phyloP scores from a whole-genome alignment of 2,329 filamentous ascomycete species.

The Verticillium alfalfae region DNA sequence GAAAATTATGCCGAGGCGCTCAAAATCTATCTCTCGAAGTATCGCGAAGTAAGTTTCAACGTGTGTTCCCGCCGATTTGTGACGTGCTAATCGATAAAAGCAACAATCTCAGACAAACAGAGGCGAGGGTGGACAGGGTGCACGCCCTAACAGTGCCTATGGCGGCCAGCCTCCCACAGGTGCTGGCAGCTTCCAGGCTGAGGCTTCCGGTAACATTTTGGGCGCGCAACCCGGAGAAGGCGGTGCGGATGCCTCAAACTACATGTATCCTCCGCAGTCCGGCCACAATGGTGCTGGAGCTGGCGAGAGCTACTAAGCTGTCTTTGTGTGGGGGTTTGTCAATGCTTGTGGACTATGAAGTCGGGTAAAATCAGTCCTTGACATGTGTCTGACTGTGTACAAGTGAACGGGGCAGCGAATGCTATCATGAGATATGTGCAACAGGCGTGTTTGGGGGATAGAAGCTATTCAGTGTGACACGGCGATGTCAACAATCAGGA shows the following conservation, averaged over 20 bases:
- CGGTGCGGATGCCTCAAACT: slow-evolving; percentile 31
- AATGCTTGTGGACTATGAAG: background rate
- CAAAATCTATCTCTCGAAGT: slow-evolving; percentile 97
- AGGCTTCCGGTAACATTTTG: slow-evolving; percentile 29
- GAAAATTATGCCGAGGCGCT: slow-evolving; percentile 98
- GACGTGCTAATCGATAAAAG: slow-evolving; percentile 4
- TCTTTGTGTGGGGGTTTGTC: background rate
- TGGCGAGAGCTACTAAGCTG: slow-evolving; percentile 41
- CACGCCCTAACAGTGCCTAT: slow-evolving; percentile 47
- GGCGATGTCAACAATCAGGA: background rate
- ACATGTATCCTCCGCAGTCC: slow-evolving; percentile 48
- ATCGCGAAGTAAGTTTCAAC: slow-evolving; percentile 74
- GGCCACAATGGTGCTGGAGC: slow-evolving; percentile 54
- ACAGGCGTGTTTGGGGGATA: background rate
- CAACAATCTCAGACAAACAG: slow-evolving; percentile 56
- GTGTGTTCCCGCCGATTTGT: background rate
- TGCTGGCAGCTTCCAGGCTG: slow-evolving; percentile 38
- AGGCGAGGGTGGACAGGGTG: slow-evolving; percentile 44
- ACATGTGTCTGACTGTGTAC: slow-evolving; percentile 23
- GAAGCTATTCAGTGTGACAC: background rate
- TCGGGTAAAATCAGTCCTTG: slow-evolving; percentile 1
- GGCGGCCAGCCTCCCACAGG: slow-evolving; percentile 34
- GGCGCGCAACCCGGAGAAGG: slow-evolving; percentile 36
- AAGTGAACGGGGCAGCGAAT: slow-evolving; percentile 18
- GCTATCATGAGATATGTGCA: slow-evolving; percentile 1